These are phyloP conservation scores for Candida sphagnicola DNA, from an alignment of 805 yeast genomes.

Conservation along the genomic window DNA sequence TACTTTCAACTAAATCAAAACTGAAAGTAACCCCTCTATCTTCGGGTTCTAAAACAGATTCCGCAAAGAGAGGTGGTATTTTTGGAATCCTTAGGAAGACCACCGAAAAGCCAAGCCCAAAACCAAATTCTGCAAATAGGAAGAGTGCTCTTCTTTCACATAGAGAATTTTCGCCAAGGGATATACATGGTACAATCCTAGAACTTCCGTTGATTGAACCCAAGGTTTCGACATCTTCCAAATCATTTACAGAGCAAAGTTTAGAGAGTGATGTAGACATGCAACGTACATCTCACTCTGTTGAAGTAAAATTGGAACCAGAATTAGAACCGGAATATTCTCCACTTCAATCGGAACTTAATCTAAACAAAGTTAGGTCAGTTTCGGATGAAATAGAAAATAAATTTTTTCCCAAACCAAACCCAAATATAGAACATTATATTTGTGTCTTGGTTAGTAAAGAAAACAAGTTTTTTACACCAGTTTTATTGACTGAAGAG, in stretches of 20 bases:
- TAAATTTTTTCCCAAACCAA: slow-evolving; percentile 20
- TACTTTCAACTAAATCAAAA: neutral
- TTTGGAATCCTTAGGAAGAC: slow-evolving; percentile 38
- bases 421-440: neutral
- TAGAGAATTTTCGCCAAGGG: neutral
- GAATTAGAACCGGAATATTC: neutral
- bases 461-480: slow-evolving; percentile 56
- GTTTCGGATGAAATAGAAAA: slow-evolving; percentile 18
- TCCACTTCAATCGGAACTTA: neutral
- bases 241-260: neutral
- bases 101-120: slow-evolving; percentile 15
- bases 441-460: slow-evolving; percentile 45
- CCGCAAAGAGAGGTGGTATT: slow-evolving; percentile 21
- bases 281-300: no score
- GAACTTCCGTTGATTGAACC: neutral
- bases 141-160: neutral
- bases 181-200: neutral
- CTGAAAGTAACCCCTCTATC: neutral
- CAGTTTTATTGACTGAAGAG: slow-evolving; percentile 30
- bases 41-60: neutral
- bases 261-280: neutral
- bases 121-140: neutral
- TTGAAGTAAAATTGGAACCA: no score
- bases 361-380: neutral
- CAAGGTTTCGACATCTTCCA: neutral